Base-by-base conservation (phyloP, 73 alveolate species). In the Symbiodinium pilosum region DNA sequence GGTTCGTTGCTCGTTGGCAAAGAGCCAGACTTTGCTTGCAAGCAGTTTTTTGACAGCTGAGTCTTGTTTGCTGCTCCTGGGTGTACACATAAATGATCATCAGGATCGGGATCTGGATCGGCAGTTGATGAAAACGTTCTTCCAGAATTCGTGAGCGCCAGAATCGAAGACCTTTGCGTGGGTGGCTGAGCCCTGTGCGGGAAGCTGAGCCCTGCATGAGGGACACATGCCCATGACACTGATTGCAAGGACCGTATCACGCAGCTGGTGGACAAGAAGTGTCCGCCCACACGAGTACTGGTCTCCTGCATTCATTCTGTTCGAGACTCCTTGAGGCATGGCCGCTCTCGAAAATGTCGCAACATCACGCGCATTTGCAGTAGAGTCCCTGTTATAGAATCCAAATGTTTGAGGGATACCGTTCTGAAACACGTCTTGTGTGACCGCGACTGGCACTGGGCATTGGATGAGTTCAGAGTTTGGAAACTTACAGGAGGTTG, bases 91-190 rank as follows among this genome's bases (percentile, higher is more conserved):
- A 54, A n/a, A 3, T 54, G 71, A 24, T 11, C 26, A 38, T 64
- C 24, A 64, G 81, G 81, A 26, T 64, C 81, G 39, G 85, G 85
- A 36, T 73, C 85, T 36, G 81, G 40, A 64, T 34, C 44, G n/a
- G 85, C 85, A 36, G 97, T 91, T 26, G 97, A 91, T 32, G 97
- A 91, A 88, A 91, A 91, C 81, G 97, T 91, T 71, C 97, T 91
- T 43, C 97, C 97, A 7, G 97, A 91, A 34, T 91, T 91, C 97
- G 97, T 91, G 81, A 91, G 97, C 16, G 97, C 97, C n/a, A 73
- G 97, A 44, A 91, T 91, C 26, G 97, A 91, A 36, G 97, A 91
- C 42, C 56, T 91, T 24, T 91, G 97, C n/a, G 97, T 16, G 81
- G 42, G 87, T 71, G 38, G 47, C 93, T 44, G 26, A 41, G 64